These are phyloP conservation scores for Neopestalotiopsis rosae DNA, from an alignment of 2,329 filamentous ascomycete genomes.

Conservation along the genomic window DNA sequence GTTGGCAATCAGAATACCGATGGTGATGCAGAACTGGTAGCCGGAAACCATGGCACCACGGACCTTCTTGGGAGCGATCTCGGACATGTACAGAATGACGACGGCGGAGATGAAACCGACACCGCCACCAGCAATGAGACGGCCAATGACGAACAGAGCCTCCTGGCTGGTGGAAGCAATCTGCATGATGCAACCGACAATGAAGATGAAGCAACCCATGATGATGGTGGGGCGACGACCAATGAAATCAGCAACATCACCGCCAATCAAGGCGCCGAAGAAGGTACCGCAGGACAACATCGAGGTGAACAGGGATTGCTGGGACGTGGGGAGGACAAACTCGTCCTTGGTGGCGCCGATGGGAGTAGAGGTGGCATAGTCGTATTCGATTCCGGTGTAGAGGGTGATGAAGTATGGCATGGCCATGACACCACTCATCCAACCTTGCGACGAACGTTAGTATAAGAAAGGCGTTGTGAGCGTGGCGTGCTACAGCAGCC, in stretches of 20 bases:
- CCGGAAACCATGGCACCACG: constrained; percentile 75
- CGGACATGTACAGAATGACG: constrained; percentile 76
- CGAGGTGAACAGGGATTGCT: constrained; percentile 67
- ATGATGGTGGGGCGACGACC: constrained; percentile 67
- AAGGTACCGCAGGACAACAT: constrained; percentile 71
- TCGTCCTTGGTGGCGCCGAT: constrained; percentile 31
- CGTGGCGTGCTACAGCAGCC: neutral
- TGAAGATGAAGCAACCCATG: constrained; percentile 64
- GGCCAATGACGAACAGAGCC: constrained; percentile 64
- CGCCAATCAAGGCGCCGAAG: constrained; percentile 68
- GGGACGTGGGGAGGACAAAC: constrained; percentile 50
- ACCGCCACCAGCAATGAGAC: constrained; percentile 68
- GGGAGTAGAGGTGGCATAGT: constrained; percentile 30
- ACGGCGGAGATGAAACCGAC: constrained; percentile 72
- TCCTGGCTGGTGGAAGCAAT: constrained; percentile 56
- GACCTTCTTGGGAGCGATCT: constrained; percentile 63
- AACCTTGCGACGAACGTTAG: constrained; percentile 43
- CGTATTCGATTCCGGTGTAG: constrained; percentile 44
- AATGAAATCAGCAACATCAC: constrained; percentile 68
- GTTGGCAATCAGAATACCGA: constrained; percentile 72
- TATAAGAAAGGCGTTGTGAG: constrained; percentile 25
- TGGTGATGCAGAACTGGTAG: constrained; percentile 80
- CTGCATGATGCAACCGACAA: constrained; percentile 63
- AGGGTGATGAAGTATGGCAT: constrained; percentile 45
- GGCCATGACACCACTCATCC: constrained; percentile 55